Evolutionary conservation across 257 asterid genomes (phyloP), one percentile per base, ranked within the genome.

Genomic region (Solanum boliviense): DNA sequence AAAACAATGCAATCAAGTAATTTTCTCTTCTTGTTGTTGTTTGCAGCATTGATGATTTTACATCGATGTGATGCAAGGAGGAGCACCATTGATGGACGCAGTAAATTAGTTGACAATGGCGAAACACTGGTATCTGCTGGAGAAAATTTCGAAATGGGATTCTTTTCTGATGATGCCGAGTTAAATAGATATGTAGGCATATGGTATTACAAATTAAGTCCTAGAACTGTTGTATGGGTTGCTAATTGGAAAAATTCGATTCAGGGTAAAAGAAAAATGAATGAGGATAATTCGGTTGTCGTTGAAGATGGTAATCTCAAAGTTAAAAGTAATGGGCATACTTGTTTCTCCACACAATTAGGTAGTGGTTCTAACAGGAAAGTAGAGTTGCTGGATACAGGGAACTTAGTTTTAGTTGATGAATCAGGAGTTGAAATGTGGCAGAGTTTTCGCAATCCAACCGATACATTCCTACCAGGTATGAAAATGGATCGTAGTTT

Each of bases 381-480:
- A 20, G 75, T 89, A 87, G 90, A 86, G 90, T 87, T 93, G 16
- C 27, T 81, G 89, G 93, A 92, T 91, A 5, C 91, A 2, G 96
- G 96, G 62, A 93, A 93, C 85, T 91, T 93, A 89, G 56, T 85
- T 38, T 76, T 9, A 86, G 21, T 79, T 27, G 84, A 16, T 79
- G 89, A 16, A 70, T 71, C 89, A 68, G 88, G 91, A 31, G 20
- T 0, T 12, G 58, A 11, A 23, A 35, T 88, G 48, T 92, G 95
- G 95, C 92, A 92, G 60, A 92, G 95, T 83, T 93, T 91, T 44
- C 58, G 76, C 2, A 0, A 84, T 83, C 93, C 93, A 74, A 90
- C 94, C 0, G 91, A 93, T 86, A 91, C 94, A 21, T 91, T 91
- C 67, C 92, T 91, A 62, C 92, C 92, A 16, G 92, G 94, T 32